Base-by-base conservation (phyloP, 345 rosid genomes). In the Salix koriyanagi region DNA sequence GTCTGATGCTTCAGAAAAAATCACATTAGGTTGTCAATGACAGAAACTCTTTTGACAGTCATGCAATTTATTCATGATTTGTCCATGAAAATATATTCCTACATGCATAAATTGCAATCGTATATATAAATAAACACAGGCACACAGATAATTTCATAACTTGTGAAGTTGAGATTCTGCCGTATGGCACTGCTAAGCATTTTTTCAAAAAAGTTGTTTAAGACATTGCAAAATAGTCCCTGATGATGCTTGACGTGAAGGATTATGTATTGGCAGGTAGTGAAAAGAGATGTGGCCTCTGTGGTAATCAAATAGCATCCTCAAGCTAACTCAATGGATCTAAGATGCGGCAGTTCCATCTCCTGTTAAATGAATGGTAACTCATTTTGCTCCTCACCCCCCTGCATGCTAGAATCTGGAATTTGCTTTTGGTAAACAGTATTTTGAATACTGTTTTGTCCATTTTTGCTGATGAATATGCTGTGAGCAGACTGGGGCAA, bases 261-360 rank as follows among this genome's bases (percentile, higher is more conserved):
- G 30, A 68, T 42, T 54, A 54, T 70, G 25, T 79, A 3, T 54
- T 85, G 74, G 65, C 88, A 91, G 97, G 80, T 91, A 73, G 88
- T 86, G 85, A 92, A 86, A 85, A 88, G 81, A 73, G 93, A 87
- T 73, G 72, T 41, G 25, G 76, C 83, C 46, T 68, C 78, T 30
- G 83, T 74, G 69, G 93, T 88, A 14, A 71, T 74, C 66, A 83
- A 81, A 14, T 89, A 83, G 75, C n/a, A 13, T 16, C 15, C 46
- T 48, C 54, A 50, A 50, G 67, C 56, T 62, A 41, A 41, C 58
- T 76, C 32, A 7, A 21, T 32, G 48, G 56, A 46, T 10, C 75
- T 32, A 68, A 68, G 66, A 36, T 30, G 54, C 23, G 8, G 6
- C 9, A 52, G 21, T 32, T 56, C 6, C 60, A 46, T n/a, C 42